phyloP scores from a whole-genome alignment of 164 flowering plant species.

The Stephania cephalantha region DNA sequence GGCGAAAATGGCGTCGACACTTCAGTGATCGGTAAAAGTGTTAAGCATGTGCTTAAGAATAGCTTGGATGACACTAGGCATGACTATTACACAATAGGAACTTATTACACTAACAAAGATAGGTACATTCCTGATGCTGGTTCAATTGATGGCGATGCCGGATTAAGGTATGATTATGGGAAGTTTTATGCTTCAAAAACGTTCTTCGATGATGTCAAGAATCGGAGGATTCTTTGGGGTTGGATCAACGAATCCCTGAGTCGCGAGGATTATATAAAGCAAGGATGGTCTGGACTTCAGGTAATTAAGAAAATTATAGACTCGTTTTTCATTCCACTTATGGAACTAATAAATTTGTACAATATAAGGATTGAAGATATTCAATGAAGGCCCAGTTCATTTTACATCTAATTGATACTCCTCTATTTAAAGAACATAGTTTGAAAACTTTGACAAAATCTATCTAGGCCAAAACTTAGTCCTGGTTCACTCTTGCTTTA shows the following conservation, averaged over 20 bases:
- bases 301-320: conserved; percentile 8
- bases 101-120: conserved; percentile 24
- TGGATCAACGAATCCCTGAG: conserved; percentile 36
- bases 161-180: conserved; percentile 53
- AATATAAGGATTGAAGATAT: no score
- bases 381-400: no score
- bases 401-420: no score
- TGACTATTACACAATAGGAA: conserved; percentile 42
- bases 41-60: conserved; percentile 46
- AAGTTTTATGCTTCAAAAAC: conserved; percentile 58
- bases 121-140: conserved; percentile 24
- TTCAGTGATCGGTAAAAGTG: conserved; percentile 18
- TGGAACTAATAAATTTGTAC: no score
- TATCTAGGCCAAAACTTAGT: not conserved
- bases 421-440: no score
- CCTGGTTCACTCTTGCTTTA: no score
- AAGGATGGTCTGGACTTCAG: conserved; percentile 33
- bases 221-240: conserved; percentile 46
- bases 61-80: conserved; percentile 28
- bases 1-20: conserved; percentile 36
- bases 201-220: conserved; percentile 35
- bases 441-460: no score
- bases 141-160: conserved; percentile 16
- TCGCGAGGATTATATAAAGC: conserved; percentile 4
- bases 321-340: no score